Conservation (phyloP, 345 rosid genomes). For the Pistacia integerrima region DNA sequence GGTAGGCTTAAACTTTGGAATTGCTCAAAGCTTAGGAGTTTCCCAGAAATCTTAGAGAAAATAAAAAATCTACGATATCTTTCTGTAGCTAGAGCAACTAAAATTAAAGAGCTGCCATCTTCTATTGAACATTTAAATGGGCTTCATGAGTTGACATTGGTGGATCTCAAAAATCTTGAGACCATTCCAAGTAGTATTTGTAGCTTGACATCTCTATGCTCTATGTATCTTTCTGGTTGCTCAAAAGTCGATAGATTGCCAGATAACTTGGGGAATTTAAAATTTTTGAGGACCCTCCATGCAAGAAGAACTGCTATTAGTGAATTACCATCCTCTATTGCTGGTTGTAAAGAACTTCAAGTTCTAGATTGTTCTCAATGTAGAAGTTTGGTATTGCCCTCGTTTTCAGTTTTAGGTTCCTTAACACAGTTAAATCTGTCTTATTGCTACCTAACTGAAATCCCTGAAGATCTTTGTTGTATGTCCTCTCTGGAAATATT, state of each 20-base stretch:
- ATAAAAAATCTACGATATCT: not conserved
- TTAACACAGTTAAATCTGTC: not conserved
- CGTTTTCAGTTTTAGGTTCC: not conserved
- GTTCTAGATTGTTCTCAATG: not conserved
- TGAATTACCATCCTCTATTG: not conserved
- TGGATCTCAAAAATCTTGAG: not conserved
- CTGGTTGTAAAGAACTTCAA: not conserved
- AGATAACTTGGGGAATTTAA: not conserved
- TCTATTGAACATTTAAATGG: not conserved
- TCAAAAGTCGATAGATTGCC: not conserved
- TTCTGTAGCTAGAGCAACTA: not conserved
- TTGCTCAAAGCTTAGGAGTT: conserved; percentile 1
- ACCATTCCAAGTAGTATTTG: not conserved
- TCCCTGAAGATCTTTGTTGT: not conserved
- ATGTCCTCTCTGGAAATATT: not conserved
- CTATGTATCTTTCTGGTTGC: not conserved
- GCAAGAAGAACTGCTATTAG: not conserved
- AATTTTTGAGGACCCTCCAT: not conserved
- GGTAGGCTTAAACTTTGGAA: not conserved
- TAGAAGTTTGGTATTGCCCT: not conserved
- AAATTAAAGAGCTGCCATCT: not conserved
- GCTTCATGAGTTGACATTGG: not conserved
- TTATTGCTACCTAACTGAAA: not conserved
- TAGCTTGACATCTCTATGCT: not conserved
- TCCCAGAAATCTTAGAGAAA: not conserved